phyloP scores from a whole-genome alignment of 2,329 filamentous ascomycete genomes.

The Pyricularia pennisetigena region DNA sequence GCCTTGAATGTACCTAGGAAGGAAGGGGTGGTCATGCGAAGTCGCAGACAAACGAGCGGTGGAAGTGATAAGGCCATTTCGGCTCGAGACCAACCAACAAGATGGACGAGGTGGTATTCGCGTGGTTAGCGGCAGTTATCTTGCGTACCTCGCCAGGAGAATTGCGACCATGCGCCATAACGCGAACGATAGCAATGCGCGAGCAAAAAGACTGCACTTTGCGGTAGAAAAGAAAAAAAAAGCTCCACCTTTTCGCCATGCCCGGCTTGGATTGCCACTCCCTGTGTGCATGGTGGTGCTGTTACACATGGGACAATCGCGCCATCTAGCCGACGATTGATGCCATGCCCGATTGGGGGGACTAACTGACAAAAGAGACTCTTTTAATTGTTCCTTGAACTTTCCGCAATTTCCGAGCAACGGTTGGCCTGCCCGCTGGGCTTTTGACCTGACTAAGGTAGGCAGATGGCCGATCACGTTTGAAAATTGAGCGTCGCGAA shows the following conservation, averaged over 20 bases:
- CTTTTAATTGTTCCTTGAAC: neutral
- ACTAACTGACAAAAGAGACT: neutral
- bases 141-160: constrained; percentile 1
- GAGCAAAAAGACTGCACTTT: neutral
- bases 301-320: constrained; percentile 13
- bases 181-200: neutral
- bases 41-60: neutral
- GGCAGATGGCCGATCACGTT: neutral
- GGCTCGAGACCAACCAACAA: neutral
- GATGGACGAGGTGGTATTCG: neutral
- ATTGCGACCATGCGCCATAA: neutral
- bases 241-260: constrained; percentile 1
- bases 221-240: neutral
- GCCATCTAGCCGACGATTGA: constrained; percentile 17
- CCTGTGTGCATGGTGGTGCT: neutral
- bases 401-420: neutral
- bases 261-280: neutral
- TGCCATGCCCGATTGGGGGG: constrained; percentile 13
- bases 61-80: constrained; percentile 1
- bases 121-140: neutral
- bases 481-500: neutral
- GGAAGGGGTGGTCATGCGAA: neutral
- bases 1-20: neutral
- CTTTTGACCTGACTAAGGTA: neutral
- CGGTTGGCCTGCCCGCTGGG: neutral